phyloP scores from a whole-genome alignment of 768 basidiomycete species.

The Paxillus involutus region DNA sequence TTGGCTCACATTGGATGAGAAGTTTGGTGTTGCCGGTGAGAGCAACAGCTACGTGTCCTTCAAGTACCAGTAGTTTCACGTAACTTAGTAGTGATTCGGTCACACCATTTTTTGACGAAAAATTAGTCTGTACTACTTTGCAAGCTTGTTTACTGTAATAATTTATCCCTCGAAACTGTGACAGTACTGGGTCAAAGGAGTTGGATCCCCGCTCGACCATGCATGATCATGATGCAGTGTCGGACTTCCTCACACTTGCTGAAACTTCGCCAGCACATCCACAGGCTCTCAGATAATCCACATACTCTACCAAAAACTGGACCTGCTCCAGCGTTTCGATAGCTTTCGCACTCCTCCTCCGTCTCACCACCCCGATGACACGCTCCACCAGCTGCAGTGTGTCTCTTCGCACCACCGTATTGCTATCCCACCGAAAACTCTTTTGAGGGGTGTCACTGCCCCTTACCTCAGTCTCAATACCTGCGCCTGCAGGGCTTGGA shows the following conservation, averaged over 20 bases:
- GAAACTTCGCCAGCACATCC: not conserved
- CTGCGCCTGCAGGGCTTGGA: not conserved
- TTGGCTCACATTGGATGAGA: slow-evolving; percentile 21
- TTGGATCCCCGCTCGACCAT: too few species aligned
- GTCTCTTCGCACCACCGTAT: slow-evolving; percentile 35
- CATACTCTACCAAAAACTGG: slow-evolving; percentile 74
- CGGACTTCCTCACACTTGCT: not conserved
- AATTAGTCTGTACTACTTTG: too few species aligned
- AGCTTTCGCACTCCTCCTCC: slow-evolving; percentile 82
- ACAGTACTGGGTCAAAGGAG: not conserved
- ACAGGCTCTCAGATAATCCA: slow-evolving; percentile 51
- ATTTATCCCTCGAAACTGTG: not conserved
- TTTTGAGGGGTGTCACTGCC: not conserved
- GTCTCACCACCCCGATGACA: slow-evolving; percentile 70
- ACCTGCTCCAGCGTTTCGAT: slow-evolving; percentile 96
- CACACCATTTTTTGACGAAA: not conserved
- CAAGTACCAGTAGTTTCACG: not conserved
- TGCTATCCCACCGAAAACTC: slow-evolving; percentile 17
- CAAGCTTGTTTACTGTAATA: too few species aligned
- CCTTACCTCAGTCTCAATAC: slow-evolving; percentile 12
- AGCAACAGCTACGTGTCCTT: slow-evolving; percentile 7
- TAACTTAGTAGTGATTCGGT: not conserved
- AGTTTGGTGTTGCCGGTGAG: slow-evolving; percentile 4
- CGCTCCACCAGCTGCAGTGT: slow-evolving; percentile 70
- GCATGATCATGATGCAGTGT: not conserved